Base-by-base conservation (phyloP, 495 filamentous ascomycete genomes). In the Lophium mytilinum region DNA sequence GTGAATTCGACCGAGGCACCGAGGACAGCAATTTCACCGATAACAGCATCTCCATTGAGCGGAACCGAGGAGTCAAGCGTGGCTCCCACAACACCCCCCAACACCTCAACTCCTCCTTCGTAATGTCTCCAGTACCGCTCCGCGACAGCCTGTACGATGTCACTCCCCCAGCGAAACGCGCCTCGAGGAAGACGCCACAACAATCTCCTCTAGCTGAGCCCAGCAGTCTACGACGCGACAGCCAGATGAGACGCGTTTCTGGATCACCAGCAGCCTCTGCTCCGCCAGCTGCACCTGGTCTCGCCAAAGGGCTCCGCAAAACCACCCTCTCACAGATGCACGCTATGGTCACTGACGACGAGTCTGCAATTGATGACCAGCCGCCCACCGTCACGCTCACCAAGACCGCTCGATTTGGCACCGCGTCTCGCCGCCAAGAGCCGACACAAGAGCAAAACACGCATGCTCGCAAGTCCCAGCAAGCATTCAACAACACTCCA, bases 371-470 rank as follows among this genome's bases (percentile, higher is more conserved):
- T 30, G 78, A 80, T 40, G 78, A 80, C 49, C 69, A 78, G 36
- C 81, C 81, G 14, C 68, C 76, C 7, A 77, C 72, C 30, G 61
- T 74, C 30, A 67, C 71, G 0, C 65, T 71, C n/a, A 78, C 75
- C 30, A 77, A 75, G 52, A 77, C 70, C 51, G 82, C 82, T 42
- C 79, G 83, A 53, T 86, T 85, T 66, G 73, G 70, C 33, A 74
- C 70, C 40, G 42, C 58, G n/a, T 74, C 77, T 52, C 63, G 72
- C 36, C 65, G 78, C 69, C 65, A 77, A 72, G 52, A 72, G 63
- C 58, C 75, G 69, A 40, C 76, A 67, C 21, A 48, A n/a, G 43
- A 55, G 19, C n/a, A 42, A 11, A 35, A 57, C 12, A 53, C 15
- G 2, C 59, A 59, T 6, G 51, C 36, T 18, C 46, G 51, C 54